Conservation (phyloP, 805 yeast genomes). For the Naumovozyma castellii region DNA sequence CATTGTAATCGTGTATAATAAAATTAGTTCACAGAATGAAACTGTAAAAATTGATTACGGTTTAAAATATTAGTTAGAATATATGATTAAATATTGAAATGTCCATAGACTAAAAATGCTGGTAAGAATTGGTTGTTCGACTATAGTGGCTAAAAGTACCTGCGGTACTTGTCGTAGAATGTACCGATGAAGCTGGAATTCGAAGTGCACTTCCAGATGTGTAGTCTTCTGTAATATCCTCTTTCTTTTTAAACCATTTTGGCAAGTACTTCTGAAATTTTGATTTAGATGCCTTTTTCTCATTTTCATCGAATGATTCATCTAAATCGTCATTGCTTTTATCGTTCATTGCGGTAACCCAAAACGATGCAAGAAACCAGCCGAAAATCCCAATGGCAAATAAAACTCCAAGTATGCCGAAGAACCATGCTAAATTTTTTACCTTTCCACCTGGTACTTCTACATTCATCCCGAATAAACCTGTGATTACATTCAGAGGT, state of each 20-base stretch:
- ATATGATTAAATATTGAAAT: no score
- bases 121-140: no score
- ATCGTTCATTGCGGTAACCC: slow-evolving; percentile 26
- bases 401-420: slow-evolving; percentile 53
- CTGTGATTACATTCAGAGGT: slow-evolving; percentile 84
- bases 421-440: slow-evolving; percentile 49
- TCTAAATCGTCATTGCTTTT: not conserved
- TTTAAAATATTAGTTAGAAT: no score
- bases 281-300: no score
- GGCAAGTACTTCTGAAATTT: no score
- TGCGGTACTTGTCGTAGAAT: not conserved
- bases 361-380: slow-evolving; percentile 34
- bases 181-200: not conserved
- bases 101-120: no score
- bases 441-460: slow-evolving; percentile 59
- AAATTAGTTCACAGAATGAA: no score
- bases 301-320: not conserved
- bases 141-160: not conserved
- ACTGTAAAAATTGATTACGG: no score
- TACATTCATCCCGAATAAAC: slow-evolving; percentile 95
- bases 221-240: not conserved
- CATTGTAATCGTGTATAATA: not conserved
- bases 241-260: no score
- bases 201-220: not conserved
- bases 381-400: slow-evolving; percentile 33